Evolutionary conservation across 495 filamentous ascomycete species (phyloP).

Genomic region (Beverwykella pulmonaria): DNA sequence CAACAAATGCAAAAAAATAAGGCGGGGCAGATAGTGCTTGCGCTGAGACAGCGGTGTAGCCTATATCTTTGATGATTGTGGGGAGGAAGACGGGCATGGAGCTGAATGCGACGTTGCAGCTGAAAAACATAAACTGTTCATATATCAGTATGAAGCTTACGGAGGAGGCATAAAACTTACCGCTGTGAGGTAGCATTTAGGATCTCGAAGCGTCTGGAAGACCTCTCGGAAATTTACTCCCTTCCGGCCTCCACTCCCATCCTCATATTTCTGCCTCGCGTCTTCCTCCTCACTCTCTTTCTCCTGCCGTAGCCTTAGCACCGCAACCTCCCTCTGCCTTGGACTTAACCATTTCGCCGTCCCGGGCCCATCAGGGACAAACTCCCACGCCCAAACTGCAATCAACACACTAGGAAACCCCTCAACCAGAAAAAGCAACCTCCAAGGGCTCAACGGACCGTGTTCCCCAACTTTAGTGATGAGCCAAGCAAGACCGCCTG

Average conservation of each 20-base stretch:
- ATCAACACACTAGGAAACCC: slow-evolving; percentile 72
- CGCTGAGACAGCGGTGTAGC: slow-evolving; percentile 69
- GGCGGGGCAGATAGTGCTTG: slow-evolving; percentile 83
- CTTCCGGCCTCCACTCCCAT: slow-evolving; percentile 52
- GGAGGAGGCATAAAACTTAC: slow-evolving; percentile 11
- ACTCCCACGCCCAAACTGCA: slow-evolving; percentile 66
- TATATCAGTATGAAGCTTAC: background rate
- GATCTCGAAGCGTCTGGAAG: slow-evolving; percentile 42
- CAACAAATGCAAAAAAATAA: slow-evolving; percentile 74
- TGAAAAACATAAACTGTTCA: slow-evolving; percentile 60
- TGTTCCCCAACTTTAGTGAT: slow-evolving; percentile 72
- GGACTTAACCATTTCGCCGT: slow-evolving; percentile 69
- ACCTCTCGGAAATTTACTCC: slow-evolving; percentile 59
- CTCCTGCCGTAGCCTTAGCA: slow-evolving; percentile 61
- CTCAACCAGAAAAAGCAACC: slow-evolving; percentile 81
- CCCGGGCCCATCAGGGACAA: slow-evolving; percentile 71
- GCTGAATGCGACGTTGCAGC: slow-evolving; percentile 70
- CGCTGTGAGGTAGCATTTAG: slow-evolving; percentile 38
- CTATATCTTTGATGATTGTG: slow-evolving; percentile 76
- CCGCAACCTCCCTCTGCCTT: slow-evolving; percentile 71
- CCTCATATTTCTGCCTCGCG: slow-evolving; percentile 39
- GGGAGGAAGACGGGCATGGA: slow-evolving; percentile 86
- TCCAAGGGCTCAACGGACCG: slow-evolving; percentile 69
- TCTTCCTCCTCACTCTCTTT: slow-evolving; percentile 56
- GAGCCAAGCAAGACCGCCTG: slow-evolving; percentile 78